phyloP scores from a whole-genome alignment of 345 rosid genomes.

The Fremontodendron californicum region DNA sequence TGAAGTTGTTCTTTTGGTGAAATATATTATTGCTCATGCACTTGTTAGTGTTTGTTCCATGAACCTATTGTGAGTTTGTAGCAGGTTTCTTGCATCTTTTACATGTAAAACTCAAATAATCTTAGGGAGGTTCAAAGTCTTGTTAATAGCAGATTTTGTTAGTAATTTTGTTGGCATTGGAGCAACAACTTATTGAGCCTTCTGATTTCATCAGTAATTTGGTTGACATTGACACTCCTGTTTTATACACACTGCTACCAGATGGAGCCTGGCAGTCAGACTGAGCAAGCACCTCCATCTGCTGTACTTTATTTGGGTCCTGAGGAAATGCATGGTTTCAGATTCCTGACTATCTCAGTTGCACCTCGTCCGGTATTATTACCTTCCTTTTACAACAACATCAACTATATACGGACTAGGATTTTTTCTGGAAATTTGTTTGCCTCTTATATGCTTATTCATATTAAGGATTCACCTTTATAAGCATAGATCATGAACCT shows the following conservation, averaged over 20 bases:
- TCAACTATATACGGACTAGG: not conserved
- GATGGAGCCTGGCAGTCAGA: constrained; percentile 98
- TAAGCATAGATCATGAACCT: not conserved
- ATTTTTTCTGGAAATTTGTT: not conserved
- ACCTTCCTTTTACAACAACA: not conserved
- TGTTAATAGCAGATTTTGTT: constrained; percentile 9
- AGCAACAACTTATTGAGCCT: not conserved
- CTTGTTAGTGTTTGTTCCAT: not conserved
- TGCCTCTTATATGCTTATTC: not conserved
- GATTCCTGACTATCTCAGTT: constrained; percentile 91
- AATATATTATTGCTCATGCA: not conserved
- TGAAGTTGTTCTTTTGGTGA: not conserved
- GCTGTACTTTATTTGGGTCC: constrained; percentile 71
- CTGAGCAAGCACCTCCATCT: constrained; percentile 99
- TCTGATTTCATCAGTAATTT: constrained; percentile 10
- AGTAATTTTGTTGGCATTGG: constrained; percentile 16
- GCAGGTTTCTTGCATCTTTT: constrained; percentile 10
- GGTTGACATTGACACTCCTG: constrained; percentile 12
- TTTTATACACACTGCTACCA: constrained; percentile 28
- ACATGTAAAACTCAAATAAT: not conserved
- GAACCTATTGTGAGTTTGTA: not conserved
- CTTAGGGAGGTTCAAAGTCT: not conserved
- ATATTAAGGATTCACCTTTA: constrained; percentile 1
- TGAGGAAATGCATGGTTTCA: constrained; percentile 75
- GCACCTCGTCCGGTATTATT: constrained; percentile 85